A percentile compares a stretch with the other conserved stretches of the same genome.
These are phyloP conservation scores for Rauvolfia tetraphylla DNA, from an alignment of 257 asterid genomes.

Conservation along the genomic window DNA sequence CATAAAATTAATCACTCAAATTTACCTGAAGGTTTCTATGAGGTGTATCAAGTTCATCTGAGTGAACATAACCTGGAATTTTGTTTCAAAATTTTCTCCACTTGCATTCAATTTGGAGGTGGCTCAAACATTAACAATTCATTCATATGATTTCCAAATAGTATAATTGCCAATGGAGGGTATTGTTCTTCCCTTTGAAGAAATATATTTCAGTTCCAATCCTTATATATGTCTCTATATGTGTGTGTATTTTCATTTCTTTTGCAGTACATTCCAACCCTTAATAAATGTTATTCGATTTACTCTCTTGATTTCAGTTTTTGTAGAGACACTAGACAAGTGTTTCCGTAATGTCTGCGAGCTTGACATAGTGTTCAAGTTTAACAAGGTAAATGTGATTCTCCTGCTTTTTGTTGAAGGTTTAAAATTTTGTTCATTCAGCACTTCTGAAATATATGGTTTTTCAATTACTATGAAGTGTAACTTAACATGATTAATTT, in stretches of 20 bases:
- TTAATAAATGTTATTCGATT: not conserved
- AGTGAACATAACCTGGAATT: not conserved
- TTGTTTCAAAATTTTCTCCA: not conserved
- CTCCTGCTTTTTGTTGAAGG: conserved; percentile 7
- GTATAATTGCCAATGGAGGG: not conserved
- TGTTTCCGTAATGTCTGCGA: conserved; percentile 91
- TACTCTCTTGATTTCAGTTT: conserved; percentile 47
- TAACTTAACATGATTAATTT: not conserved
- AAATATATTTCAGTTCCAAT: not conserved
- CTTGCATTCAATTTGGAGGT: not conserved
- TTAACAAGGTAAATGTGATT: conserved; percentile 65
- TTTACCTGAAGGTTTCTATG: not conserved
- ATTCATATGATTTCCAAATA: not conserved
- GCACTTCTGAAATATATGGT: too few relatives aligned
- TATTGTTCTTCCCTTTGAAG: not conserved
- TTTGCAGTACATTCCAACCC: not conserved
- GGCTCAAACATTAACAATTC: not conserved
- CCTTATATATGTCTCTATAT: too few relatives aligned
- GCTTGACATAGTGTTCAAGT: conserved; percentile 87
- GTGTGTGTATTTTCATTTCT: not conserved
- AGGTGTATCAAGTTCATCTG: not conserved
- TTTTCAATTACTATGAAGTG: not conserved
- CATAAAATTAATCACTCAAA: not conserved
- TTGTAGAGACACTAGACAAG: conserved; percentile 91
- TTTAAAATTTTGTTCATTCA: not conserved